Evolutionary conservation across 106 monocot genomes (phyloP), one percentile per base, ranked within the genome.

Genomic region (Amphibolis antarctica): DNA sequence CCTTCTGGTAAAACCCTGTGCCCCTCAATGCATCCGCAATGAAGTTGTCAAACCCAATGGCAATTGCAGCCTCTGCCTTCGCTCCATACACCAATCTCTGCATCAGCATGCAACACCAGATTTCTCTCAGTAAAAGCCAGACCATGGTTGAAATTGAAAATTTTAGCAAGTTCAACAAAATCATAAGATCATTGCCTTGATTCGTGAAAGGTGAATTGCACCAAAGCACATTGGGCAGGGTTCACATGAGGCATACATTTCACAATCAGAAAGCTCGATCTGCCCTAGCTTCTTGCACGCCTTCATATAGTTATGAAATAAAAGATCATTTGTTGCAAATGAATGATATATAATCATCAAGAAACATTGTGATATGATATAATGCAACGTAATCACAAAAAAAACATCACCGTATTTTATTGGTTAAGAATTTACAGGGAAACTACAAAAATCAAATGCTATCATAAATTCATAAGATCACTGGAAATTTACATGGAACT

Each of bases 181-280:
- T n/a, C n/a, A 10, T 26, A 42, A 17, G 45, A 4, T 46, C 14
- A 10, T 50, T 22, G 86, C 89, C 85, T 91, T 91, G 15, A 91
- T 78, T 20, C 90, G 56, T 23, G 92, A 80, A 43, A 92, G 86
- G 72, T 86, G 85, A 59, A 91, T 86, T 50, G 91, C 91, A 55
- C 91, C 91, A 56, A 91, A 91, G 71, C 91, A 91, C 92, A 92
- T 86, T 12, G 92, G 92, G 62, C 92, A 92, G 24, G 92, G 92
- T 52, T 92, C 92, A 42, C 92, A 92, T 21, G 92, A 92, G 1
- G 92, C 83, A 73, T 86, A 92, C 0, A 92, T 92, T 63, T 92
- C 91, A 45, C 91, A 91, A 28, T 91, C 91, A 36, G 86, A 78
- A 25, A 91, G 81, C 62, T 91, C 91, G 30, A 86, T 83, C 53